Evolutionary conservation across 345 rosid species (phyloP), one percentile per base, ranked within the genome.

Genomic region (Populus pruinosa): DNA sequence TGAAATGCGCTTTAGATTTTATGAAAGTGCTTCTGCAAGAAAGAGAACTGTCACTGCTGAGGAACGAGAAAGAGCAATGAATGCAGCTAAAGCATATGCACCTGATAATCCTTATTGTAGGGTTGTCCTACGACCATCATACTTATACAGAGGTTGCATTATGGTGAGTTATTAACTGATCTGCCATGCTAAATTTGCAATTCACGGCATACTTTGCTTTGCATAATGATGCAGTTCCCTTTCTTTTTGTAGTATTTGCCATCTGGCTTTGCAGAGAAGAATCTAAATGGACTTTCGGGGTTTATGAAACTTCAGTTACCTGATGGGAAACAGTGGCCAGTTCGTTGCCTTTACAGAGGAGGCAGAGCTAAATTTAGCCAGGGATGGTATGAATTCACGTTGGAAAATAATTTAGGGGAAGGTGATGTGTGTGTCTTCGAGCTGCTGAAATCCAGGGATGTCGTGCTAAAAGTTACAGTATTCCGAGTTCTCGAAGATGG

Each of bases 331-430:
- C 94, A 91, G 76, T 93, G 97, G 97, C 89, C 96, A 6, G 97
- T 93, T n/a, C 89, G 97, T 35, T 93, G 97, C 78, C 94, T 88
- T 44, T 91, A 91, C 74, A 90, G 81, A 88, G 97, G 92, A 35
- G 97, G 97, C 62, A 85, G 91, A 83, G 97, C 97, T 43, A 93
- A 91, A 78, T 84, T 93, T 66, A 91, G 96, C 77, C 94, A 88
- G 83, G 97, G 97, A 62, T 93, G 97, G 97, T 93, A 90, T n/a
- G 96, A 93, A 77, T 93, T 93, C 86, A 85, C 96, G 2, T 79
- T 90, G 81, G 94, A 93, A 85, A 93, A 93, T 76, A 87, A 87
- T 63, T 67, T 93, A 78, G 97, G 97, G 73, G 97, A 93, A 86
- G 97, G 97, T 35, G 97, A 93, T 79, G 96, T 93, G 12, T 93